Conservation (phyloP, 2,329 filamentous ascomycete genomes). For the Domatiomyces catenatus region DNA sequence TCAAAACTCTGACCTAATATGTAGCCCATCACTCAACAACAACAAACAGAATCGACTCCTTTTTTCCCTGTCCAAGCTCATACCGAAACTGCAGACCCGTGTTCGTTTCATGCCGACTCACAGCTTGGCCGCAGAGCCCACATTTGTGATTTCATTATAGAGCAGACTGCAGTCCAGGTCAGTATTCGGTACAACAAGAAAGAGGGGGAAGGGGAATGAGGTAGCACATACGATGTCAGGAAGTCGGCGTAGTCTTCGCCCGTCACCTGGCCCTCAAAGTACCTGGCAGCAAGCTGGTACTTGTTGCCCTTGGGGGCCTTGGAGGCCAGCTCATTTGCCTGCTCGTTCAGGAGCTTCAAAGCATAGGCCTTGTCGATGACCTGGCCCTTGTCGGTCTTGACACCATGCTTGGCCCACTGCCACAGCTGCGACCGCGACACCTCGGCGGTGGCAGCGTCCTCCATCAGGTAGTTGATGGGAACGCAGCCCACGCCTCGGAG, state of each 20-base stretch:
- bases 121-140: conserved; percentile 50
- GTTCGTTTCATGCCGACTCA: conserved; percentile 22
- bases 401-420: conserved; percentile 73
- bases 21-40: background rate
- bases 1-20: background rate
- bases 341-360: conserved; percentile 71
- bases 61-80: background rate
- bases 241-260: conserved; percentile 98
- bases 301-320: conserved; percentile 81
- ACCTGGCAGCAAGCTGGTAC: conserved; percentile 76
- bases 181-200: conserved; percentile 9
- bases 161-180: conserved; percentile 43
- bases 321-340: conserved; percentile 56
- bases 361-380: conserved; percentile 86
- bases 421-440: conserved; percentile 88
- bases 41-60: too few species aligned
- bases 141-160: conserved; percentile 73
- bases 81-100: background rate
- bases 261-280: conserved; percentile 83
- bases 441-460: conserved; percentile 93
- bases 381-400: conserved; percentile 74
- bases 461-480: conserved; percentile 96
- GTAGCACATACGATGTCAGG: conserved; percentile 55
- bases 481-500: conserved; percentile 87
- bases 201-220: conserved; percentile 10